Percentiles rank a stretch among this genome's conserved stretches.
These are phyloP conservation scores for Arabis hirsuta DNA, from an alignment of 345 rosid species.

Conservation along the genomic window DNA sequence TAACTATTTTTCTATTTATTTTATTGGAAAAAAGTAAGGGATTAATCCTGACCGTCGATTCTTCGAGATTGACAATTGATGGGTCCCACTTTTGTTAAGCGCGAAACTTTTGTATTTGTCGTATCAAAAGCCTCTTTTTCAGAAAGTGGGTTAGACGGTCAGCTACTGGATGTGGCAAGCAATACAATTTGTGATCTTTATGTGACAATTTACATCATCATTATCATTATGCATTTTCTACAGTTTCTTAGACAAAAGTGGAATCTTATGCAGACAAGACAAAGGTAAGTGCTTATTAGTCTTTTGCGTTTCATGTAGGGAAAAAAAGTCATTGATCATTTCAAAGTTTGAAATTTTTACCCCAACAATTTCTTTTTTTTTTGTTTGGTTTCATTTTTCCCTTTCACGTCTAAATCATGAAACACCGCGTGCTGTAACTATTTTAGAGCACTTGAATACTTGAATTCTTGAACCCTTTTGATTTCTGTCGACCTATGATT, in stretches of 20 bases:
- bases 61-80: neutral
- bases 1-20: no score
- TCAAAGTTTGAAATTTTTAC: constrained; percentile 39
- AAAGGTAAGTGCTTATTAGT: constrained; percentile 21
- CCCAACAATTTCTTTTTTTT: neutral
- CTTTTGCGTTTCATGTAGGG: constrained; percentile 32
- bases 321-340: constrained; percentile 33
- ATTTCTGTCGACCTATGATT: constrained; percentile 1
- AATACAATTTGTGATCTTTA: constrained; percentile 4
- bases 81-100: constrained; percentile 17
- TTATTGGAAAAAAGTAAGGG: no score
- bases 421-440: constrained; percentile 37
- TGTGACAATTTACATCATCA: constrained; percentile 23
- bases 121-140: no score
- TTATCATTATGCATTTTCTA: constrained; percentile 26
- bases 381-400: constrained; percentile 7
- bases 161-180: neutral
- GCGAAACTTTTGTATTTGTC: neutral
- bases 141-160: no score
- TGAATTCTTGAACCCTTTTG: constrained; percentile 12
- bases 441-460: constrained; percentile 36
- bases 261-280: constrained; percentile 30
- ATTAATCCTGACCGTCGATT: no score
- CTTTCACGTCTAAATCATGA: constrained; percentile 43
- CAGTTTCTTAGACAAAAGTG: constrained; percentile 12